Evolutionary conservation across 2,329 filamentous ascomycete species (phyloP).

Genomic region (Allantophomopsis cytisporea): DNA sequence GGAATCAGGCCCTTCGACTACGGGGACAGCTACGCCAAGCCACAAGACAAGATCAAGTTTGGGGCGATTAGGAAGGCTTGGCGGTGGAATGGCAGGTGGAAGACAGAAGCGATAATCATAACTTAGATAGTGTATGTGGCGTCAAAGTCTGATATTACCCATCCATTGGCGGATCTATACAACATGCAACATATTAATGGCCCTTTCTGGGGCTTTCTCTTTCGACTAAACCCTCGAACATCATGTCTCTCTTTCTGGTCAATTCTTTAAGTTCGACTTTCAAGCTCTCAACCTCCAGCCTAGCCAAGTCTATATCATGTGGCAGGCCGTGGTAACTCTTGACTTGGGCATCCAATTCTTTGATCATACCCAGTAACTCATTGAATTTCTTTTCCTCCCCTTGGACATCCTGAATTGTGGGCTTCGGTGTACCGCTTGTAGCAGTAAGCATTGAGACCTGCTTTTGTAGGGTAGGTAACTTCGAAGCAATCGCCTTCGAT

Average conservation of each 20-base stretch:
- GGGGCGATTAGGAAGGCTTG: slow-evolving; percentile 56
- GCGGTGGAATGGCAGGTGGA: slow-evolving; percentile 51
- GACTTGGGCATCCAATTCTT: slow-evolving; percentile 46
- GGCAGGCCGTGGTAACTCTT: slow-evolving; percentile 59
- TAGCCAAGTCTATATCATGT: slow-evolving; percentile 53
- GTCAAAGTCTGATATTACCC: slow-evolving; percentile 3
- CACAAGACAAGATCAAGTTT: slow-evolving; percentile 49
- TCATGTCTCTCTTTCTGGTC: slow-evolving; percentile 49
- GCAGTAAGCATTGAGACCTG: slow-evolving; percentile 27
- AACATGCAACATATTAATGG: too few relatives aligned
- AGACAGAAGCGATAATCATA: slow-evolving; percentile 32
- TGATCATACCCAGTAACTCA: slow-evolving; percentile 40
- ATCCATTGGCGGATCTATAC: slow-evolving; percentile 18
- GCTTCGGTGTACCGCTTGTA: slow-evolving; percentile 8
- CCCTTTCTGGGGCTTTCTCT: slow-evolving; percentile 32
- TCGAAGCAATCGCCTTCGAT: slow-evolving; percentile 51
- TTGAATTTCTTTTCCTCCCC: slow-evolving; percentile 44
- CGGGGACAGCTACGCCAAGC: slow-evolving; percentile 22
- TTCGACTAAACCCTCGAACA: slow-evolving; percentile 64
- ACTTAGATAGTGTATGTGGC: slow-evolving; percentile 2
- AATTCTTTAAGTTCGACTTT: slow-evolving; percentile 49
- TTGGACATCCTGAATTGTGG: slow-evolving; percentile 43
- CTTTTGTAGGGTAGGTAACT: slow-evolving; percentile 53
- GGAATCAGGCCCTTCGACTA: slow-evolving; percentile 27
- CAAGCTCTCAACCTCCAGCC: slow-evolving; percentile 54